Evolutionary conservation across 2,329 filamentous ascomycete species (phyloP).

Genomic region (Mollisiaceae sp.): DNA sequence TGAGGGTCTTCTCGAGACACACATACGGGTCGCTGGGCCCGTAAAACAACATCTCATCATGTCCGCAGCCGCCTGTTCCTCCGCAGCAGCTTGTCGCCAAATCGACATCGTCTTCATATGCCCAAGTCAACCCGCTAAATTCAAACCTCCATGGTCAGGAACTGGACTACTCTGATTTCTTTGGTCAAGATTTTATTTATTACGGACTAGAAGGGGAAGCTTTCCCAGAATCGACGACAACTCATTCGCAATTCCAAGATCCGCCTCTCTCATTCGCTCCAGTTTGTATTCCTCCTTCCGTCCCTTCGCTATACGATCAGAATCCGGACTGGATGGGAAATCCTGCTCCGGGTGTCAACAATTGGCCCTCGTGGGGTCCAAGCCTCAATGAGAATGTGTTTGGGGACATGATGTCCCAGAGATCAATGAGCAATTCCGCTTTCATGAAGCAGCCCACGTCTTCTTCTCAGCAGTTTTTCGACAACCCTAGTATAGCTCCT

Average conservation of each 20-base stretch:
- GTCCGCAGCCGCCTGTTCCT: slow-evolving; percentile 2
- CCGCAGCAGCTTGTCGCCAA: background rate
- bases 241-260: background rate
- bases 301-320: background rate
- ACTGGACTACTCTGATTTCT: background rate
- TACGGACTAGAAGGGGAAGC: background rate
- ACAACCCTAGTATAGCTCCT: no score
- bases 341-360: background rate
- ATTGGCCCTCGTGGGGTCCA: background rate
- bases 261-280: background rate
- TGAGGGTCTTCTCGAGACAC: background rate
- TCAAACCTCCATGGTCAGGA: slow-evolving; percentile 8
- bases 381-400: background rate
- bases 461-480: background rate
- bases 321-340: background rate
- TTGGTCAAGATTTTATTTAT: background rate
- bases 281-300: background rate
- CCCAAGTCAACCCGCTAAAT: background rate
- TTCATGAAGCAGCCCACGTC: background rate
- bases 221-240: background rate
- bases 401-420: background rate
- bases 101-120: background rate
- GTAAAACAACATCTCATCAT: slow-evolving; percentile 6
- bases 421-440: background rate
- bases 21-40: slow-evolving; percentile 12